Evolutionary conservation across 2,329 filamentous ascomycete species (phyloP).

Genomic region (Talaromyces atroroseus): DNA sequence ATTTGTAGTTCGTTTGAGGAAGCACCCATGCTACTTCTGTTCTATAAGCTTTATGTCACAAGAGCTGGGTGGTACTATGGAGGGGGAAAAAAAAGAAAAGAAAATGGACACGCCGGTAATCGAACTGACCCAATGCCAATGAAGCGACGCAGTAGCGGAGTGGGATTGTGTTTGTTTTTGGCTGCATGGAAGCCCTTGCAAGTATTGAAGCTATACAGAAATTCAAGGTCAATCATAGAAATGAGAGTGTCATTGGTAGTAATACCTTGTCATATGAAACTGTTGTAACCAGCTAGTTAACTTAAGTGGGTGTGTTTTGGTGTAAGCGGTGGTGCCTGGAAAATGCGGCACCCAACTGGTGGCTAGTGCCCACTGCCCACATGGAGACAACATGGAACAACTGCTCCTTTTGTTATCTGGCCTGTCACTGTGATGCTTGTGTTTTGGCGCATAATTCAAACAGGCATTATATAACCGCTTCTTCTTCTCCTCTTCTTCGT

Average conservation of each 20-base stretch:
- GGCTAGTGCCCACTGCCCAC: neutral
- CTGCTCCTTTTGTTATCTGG: slow-evolving; percentile 2
- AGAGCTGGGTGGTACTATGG: too few species aligned
- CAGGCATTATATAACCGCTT: neutral
- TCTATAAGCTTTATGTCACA: neutral
- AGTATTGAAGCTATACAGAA: too few species aligned
- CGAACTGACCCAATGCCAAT: neutral
- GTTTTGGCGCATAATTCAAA: neutral
- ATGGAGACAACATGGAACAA: neutral
- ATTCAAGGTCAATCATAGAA: too few species aligned
- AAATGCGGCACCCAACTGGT: neutral
- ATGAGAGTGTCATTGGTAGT: too few species aligned
- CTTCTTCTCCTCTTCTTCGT: neutral
- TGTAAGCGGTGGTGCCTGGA: neutral
- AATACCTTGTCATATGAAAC: too few species aligned
- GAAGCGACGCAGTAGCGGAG: neutral
- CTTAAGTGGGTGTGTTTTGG: neutral
- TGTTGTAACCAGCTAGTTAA: too few species aligned
- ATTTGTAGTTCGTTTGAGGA: neutral
- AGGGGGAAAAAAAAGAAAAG: too few species aligned
- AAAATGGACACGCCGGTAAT: slow-evolving; percentile 7
- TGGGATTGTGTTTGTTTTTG: neutral
- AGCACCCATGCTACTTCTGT: neutral
- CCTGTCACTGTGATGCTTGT: neutral
- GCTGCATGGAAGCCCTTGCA: too few species aligned